Evolutionary conservation across 2,329 filamentous ascomycete species (phyloP), one percentile per base, ranked within the genome.

Genomic region (Magnaporthiopsis incrustans): DNA sequence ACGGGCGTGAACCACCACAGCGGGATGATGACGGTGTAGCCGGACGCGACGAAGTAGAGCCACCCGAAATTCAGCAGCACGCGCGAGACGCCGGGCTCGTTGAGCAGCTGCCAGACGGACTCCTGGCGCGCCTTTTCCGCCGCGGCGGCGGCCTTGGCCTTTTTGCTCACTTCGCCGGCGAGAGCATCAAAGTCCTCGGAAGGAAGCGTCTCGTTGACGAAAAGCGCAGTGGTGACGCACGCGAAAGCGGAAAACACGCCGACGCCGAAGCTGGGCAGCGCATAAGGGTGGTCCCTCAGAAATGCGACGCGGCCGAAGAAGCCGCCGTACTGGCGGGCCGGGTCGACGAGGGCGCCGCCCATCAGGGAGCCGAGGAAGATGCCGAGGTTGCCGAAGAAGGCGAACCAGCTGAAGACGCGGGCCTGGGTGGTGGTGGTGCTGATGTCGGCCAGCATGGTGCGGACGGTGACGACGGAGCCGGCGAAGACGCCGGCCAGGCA

Each of bases 371-470:
- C 91, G 2, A 91, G 35, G 65, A 91, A 86, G 59, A 94, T 86
- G 4, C 91, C 91, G 11, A 93, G 27, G 68, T 94, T 94, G 5
- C 86, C 85, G 0, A 83, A 79, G 71, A 94, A 91, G 12, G 89
- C 89, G 71, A 93, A 93, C 79, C 86, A 89, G 70, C 87, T 87
- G 71, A 93, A 95, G 0, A 88, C 86, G 33, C 81, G 77, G 0
- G 90, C 90, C 74, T 93, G 90, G 0, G 87, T 92, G 67, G 83
- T 81, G 6, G 82, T 76, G 0, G 87, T 90, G 73, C 85, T 89
- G 68, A 87, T 85, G 74, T 95, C 91, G 25, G 84, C 83, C 35
- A 94, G 80, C 88, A 94, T 92, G 8, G 90, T 87, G 33, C 91
- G 82, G 64, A 94, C 85, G 7, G 90, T 89, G 63, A 94, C 85